phyloP scores from a whole-genome alignment of 2,329 filamentous ascomycete genomes.

The Reticulascus tulasneorum region DNA sequence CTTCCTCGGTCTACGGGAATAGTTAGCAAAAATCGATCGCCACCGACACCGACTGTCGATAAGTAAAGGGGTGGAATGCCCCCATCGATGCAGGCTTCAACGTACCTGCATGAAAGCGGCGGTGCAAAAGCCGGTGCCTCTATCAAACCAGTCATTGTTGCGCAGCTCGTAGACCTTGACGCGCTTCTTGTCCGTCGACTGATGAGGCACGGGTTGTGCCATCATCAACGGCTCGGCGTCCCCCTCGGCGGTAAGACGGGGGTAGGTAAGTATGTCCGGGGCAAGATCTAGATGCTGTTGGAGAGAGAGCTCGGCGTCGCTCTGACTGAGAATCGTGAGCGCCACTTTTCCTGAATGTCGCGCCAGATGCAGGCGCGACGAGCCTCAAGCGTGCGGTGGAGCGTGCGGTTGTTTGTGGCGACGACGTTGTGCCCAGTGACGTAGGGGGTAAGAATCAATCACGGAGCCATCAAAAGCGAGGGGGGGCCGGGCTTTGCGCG shows the following conservation, averaged over 20 bases:
- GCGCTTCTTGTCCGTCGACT: constrained; percentile 64
- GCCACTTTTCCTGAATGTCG: constrained; percentile 40
- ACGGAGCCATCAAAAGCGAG: constrained; percentile 16
- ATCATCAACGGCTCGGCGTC: constrained; percentile 63
- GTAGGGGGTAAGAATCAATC: constrained; percentile 12
- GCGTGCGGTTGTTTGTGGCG: constrained; percentile 9
- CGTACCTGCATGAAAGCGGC: constrained; percentile 72
- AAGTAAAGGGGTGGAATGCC: too few species aligned
- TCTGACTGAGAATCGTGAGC: constrained; percentile 50
- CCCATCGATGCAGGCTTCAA: too few species aligned
- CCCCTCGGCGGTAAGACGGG: constrained; percentile 43
- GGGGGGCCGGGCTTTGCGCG: constrained; percentile 14
- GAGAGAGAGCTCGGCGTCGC: constrained; percentile 53
- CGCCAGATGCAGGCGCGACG: constrained; percentile 10
- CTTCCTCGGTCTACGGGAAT: constrained; percentile 52
- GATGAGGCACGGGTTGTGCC: constrained; percentile 69
- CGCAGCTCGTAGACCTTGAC: constrained; percentile 99
- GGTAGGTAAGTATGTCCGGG: constrained; percentile 47
- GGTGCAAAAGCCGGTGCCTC: constrained; percentile 92
- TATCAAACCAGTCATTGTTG: constrained; percentile 98
- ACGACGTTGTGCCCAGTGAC: constrained; percentile 12
- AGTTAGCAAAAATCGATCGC: too few species aligned
- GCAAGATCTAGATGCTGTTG: constrained; percentile 57
- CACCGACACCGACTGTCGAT: too few species aligned
- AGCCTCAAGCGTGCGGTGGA: constrained; percentile 2